Conservation (phyloP, 2,329 filamentous ascomycete genomes). For the Fusarium sp. region DNA sequence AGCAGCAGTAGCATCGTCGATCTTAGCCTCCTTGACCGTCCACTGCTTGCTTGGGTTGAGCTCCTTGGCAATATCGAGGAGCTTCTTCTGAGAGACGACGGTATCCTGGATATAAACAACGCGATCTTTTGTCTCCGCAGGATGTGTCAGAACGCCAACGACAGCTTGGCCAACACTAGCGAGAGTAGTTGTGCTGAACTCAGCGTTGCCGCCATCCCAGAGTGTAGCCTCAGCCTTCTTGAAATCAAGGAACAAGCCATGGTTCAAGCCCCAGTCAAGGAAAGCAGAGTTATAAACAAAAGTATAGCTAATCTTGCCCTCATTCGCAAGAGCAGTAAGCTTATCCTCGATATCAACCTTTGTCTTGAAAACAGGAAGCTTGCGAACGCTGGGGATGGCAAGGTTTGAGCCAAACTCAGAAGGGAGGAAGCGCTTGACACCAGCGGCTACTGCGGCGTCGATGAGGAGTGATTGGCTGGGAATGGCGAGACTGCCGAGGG, state of each 20-base stretch:
- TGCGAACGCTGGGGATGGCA: constrained; percentile 44
- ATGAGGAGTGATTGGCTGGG: constrained; percentile 56
- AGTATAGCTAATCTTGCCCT: constrained; percentile 62
- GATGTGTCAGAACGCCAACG: constrained; percentile 58
- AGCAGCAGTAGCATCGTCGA: constrained; percentile 41
- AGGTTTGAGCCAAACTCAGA: constrained; percentile 63
- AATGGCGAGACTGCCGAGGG: constrained; percentile 51
- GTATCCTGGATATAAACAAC: constrained; percentile 57
- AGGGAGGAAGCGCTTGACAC: constrained; percentile 70
- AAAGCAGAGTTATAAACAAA: constrained; percentile 64
- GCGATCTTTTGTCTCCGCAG: constrained; percentile 63
- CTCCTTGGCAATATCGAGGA: constrained; percentile 59
- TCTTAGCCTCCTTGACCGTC: constrained; percentile 52
- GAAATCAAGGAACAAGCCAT: constrained; percentile 57
- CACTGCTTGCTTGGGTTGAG: constrained; percentile 58
- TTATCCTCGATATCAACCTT: constrained; percentile 58
- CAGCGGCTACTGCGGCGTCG: constrained; percentile 67
- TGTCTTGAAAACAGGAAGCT: constrained; percentile 60
- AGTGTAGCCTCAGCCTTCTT: constrained; percentile 52
- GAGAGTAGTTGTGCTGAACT: constrained; percentile 61
- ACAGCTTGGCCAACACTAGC: constrained; percentile 58
- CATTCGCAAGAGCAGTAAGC: constrained; percentile 52
- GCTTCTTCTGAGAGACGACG: constrained; percentile 56
- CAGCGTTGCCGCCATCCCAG: constrained; percentile 60
- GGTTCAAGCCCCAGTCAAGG: constrained; percentile 64